Base-by-base conservation (phyloP, 148 eudicot species). In the Drosera capensis region DNA sequence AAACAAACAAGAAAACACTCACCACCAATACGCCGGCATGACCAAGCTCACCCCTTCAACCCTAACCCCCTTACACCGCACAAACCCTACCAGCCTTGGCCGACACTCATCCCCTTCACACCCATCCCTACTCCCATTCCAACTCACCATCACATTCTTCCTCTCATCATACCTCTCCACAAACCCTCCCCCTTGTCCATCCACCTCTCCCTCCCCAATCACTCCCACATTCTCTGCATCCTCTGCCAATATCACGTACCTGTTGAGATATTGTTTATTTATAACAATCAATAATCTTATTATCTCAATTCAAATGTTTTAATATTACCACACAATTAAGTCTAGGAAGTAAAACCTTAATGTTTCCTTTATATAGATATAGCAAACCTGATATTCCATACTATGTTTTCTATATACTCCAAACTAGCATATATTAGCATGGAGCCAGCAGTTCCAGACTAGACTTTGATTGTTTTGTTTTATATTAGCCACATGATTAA, bases 131-230 rank as follows among this genome's bases (percentile, higher is more conserved):
- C 87, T 84, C 24, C 47, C 21, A 42, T 90, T 90, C 97, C 97
- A 90, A 19, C 95, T 90, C 71, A 90, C 84, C 97, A 84, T 90
- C 71, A 90, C 97, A 53, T 84, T 90, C 75, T 90, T 90, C 77
- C 56, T 71, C 59, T 71, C 76, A 48, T 90, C 82, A 25, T 71
- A 84, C 56, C 69, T 73, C 68, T 60, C 54, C 46, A 90, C 95
- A 34, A 80, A 90, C 77, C 49, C 21, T 61, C 67, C 62, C 3
- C 97, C 87, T 62, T 90, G 97, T 4, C 97, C 97, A 51, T 80
- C 72, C 39, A 90, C 71, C 62, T 80, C 95, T 17, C 97, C 97
- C 11, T 80, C 93, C 5, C 97, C 97, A 0, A 73, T 78, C 42
- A 90, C 80, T 62, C 95, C 97, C 54, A 90, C 95, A 19, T 73